Conservation (phyloP, 257 asterid species). For the Solanum chiquidenum region DNA sequence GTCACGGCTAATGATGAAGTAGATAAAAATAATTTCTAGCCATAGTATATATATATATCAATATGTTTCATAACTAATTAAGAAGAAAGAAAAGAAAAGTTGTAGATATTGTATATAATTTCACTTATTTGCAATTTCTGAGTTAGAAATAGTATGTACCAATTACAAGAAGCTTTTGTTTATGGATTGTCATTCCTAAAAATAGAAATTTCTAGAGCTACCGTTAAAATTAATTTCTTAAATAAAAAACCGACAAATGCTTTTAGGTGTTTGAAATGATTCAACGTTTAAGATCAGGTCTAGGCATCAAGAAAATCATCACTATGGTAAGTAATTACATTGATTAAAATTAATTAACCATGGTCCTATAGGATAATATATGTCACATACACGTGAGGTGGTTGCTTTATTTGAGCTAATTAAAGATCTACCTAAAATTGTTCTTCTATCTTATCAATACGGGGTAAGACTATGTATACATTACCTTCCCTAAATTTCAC, state of each 20-base stretch:
- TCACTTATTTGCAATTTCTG: background rate
- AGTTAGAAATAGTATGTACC: background rate
- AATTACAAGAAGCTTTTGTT: background rate
- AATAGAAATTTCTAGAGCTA: background rate
- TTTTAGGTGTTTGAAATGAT: background rate
- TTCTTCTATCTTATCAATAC: background rate
- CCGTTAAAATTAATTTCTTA: background rate
- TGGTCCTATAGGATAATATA: background rate
- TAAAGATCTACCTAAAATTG: background rate
- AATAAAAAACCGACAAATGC: background rate
- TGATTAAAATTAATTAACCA: background rate
- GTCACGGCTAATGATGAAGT: background rate
- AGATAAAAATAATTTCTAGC: background rate
- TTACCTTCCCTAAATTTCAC: rapidly evolving
- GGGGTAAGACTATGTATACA: rapidly evolving
- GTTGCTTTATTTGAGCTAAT: too few species aligned
- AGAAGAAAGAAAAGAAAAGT: background rate
- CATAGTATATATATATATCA: background rate
- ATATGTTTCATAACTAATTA: background rate
- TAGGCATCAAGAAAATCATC: background rate
- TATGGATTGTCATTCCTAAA: background rate
- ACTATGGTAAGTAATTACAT: background rate
- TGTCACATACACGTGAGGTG: background rate
- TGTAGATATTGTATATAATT: background rate
- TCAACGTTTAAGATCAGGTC: too few species aligned